These are phyloP conservation scores for Adansonia gregorii DNA, from an alignment of 441 rosid genomes.

Conservation along the genomic window DNA sequence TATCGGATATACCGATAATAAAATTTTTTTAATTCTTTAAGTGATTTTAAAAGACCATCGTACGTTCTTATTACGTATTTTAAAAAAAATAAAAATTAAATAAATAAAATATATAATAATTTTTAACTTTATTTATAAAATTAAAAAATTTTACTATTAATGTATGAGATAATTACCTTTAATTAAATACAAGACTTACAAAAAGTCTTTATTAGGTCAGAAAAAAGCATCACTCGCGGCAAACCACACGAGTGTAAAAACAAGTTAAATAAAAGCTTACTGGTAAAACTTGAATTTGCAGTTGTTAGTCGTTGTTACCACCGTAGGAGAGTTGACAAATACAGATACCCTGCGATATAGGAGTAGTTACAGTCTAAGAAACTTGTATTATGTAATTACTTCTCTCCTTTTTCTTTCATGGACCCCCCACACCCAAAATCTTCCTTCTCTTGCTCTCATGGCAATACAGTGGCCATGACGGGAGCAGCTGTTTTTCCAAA, in stretches of 20 bases:
- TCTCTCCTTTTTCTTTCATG: slow-evolving; percentile 28
- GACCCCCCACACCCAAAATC: slow-evolving; percentile 28
- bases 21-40: too few species aligned
- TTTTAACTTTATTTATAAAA: too few species aligned
- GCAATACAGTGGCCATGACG: slow-evolving; percentile 29
- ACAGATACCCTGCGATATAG: not conserved
- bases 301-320: not conserved
- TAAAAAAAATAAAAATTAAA: too few species aligned
- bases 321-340: slow-evolving; percentile 28
- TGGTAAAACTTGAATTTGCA: slow-evolving; percentile 14
- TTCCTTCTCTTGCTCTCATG: slow-evolving; percentile 24
- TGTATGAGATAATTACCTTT: too few species aligned
- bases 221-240: slow-evolving; percentile 22
- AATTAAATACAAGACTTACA: not conserved
- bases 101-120: too few species aligned
- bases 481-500: slow-evolving; percentile 4
- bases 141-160: too few species aligned
- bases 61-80: too few species aligned
- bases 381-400: not conserved
- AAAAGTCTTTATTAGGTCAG: slow-evolving; percentile 38
- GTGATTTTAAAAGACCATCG: too few species aligned
- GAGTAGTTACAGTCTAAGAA: slow-evolving; percentile 24
- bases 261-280: slow-evolving; percentile 28
- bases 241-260: not conserved
- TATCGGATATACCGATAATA: too few species aligned